Evolutionary conservation across 2,329 filamentous ascomycete species (phyloP), one percentile per base, ranked within the genome.

Genomic region (Canariomyces notabilis): DNA sequence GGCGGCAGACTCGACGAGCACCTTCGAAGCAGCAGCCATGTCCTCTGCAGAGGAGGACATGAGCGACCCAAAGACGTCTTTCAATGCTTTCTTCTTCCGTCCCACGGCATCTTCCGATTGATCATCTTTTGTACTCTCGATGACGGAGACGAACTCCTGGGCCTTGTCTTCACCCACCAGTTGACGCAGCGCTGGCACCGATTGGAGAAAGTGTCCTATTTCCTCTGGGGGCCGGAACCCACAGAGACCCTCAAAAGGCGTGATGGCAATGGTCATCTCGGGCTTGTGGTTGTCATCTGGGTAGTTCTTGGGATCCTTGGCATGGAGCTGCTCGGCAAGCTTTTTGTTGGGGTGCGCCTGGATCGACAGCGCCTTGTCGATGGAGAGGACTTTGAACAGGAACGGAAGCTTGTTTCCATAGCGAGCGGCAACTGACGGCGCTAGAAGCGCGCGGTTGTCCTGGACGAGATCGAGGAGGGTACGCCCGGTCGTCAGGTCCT

Each of bases 241-340:
- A 61, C 93, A 98, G 26, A 98, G 79, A 1, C 93, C 93, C 64
- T 97, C 91, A 57, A 98, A 98, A 0, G 89, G 85, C 1, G 93
- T 97, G 60, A 98, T 85, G 52, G 93, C 93, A 66, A 98, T 95
- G 52, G 93, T 90, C 93, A 98, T 98, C 70, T 98, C 93, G 26
- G 93, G 93, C 72, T 98, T 98, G 76, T 98, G 93, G 72, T 98
- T 98, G 73, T 97, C 91, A 74, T 98, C 89, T 48, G 91, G 93
- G 64, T 98, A 98, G 73, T 98, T 94, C 69, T 88, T 88, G 39
- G 89, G 79, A 63, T 98, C 91, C 53, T 77, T 82, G 32, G 82
- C 79, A 66, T 97, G 93, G 22, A 98, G 74, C 64, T 89, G 73
- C 70, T 94, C 91, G 42, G 93, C 93, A 12, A 94, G 83, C 69